Evolutionary conservation across 2,329 filamentous ascomycete species (phyloP).

Genomic region (Cylindrodendrum hubeiense): DNA sequence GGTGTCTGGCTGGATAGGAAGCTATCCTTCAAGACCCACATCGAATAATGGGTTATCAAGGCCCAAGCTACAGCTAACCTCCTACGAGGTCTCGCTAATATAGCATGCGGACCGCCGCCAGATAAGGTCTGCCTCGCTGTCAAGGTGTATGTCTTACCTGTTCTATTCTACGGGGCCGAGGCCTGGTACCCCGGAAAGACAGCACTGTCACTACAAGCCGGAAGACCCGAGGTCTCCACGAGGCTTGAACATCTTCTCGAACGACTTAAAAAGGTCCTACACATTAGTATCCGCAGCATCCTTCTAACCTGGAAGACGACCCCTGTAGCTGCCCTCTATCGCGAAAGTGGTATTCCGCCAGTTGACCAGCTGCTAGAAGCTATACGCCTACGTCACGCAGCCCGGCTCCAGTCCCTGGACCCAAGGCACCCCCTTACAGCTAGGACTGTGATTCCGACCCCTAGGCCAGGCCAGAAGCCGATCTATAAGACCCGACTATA

Average conservation of each 20-base stretch:
- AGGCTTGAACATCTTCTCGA: neutral
- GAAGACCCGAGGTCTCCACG: neutral
- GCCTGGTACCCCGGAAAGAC: neutral
- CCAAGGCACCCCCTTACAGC: too few species aligned
- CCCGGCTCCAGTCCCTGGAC: too few species aligned
- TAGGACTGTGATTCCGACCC: too few species aligned
- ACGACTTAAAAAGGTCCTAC: neutral
- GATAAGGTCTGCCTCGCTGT: neutral
- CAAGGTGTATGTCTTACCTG: neutral
- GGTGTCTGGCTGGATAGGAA: constrained; percentile 10
- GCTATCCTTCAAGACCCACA: too few species aligned
- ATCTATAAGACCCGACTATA: too few species aligned
- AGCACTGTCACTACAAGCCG: too few species aligned
- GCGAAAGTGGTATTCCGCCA: neutral
- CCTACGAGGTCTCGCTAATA: constrained; percentile 1
- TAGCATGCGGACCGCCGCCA: constrained; percentile 5
- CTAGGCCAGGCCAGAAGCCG: too few species aligned
- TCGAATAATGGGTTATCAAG: too few species aligned
- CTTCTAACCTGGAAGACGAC: neutral
- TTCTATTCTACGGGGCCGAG: neutral
- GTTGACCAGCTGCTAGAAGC: neutral
- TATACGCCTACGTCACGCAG: neutral
- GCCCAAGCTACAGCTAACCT: too few species aligned
- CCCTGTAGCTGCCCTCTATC: neutral
- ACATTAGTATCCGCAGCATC: neutral